Evolutionary conservation across 108 stramenopile genomes (phyloP), one percentile per base, ranked within the genome.

Genomic region (Cyclotella atomus): DNA sequence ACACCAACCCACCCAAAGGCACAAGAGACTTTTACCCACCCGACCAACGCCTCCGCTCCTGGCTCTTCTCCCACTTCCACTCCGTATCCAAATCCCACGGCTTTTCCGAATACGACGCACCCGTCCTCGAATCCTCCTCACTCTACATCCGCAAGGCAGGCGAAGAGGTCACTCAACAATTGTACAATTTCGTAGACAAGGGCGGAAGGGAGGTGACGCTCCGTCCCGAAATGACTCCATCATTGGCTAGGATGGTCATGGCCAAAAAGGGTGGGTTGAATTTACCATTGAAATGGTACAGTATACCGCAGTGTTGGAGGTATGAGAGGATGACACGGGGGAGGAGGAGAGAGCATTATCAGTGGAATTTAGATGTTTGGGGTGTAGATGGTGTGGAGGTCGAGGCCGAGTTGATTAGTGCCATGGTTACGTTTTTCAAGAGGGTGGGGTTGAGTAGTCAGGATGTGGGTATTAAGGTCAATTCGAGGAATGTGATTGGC

Each of bases 281-380:
- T 19, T 71, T 99, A 2, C 98, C 98, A 0, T 76, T 99, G 29
- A 99, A 99, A 71, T 99, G 97, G 97, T 98, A 90, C 75, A 92
- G 92, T 14, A 89, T 98, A 50, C 98, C 98, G 20, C 97, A 98
- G 74, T 97, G 96, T 75, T 97, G 96, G 96, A 72, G 98, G 54
- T 99, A 99, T 73, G 98, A 99, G 70, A 90, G 98, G 15, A 99
- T 96, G 95, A 99, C 98, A 14, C 74, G 98, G n/a, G 98, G 98
- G 19, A 88, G 98, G 29, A 75, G 97, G 44, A 83, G 98, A 53
- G 98, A 99, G 75, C 98, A 99, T 74, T 99, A 95, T 80, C 98
- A 99, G 84, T 99, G 97, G 98, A 99, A 98, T 83, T 84, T 97
- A 95, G 96, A 95, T 79, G 83, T 95, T 54, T 95, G 89, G 91